Evolutionary conservation across 2,329 filamentous ascomycete species (phyloP).

Genomic region (Zymoseptoria crescenta): DNA sequence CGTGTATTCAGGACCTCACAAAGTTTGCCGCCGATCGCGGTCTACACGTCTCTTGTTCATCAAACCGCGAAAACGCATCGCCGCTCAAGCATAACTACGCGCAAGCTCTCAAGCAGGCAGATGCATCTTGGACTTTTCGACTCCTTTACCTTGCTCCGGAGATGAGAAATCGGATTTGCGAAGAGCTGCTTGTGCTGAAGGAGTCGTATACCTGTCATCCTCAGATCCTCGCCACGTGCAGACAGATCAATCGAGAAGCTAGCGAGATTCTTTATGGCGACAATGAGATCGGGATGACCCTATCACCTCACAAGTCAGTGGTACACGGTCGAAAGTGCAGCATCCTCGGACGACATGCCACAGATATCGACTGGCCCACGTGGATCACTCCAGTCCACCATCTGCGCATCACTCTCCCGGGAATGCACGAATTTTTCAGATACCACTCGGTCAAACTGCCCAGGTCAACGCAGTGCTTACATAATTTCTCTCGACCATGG

Average conservation of each 20-base stretch:
- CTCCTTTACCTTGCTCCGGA: no score
- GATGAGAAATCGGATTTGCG: slow-evolving; percentile 1
- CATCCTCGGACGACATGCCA: neutral
- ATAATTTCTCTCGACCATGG: no score
- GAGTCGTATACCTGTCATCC: slow-evolving; percentile 30
- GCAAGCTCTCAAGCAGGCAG: slow-evolving; percentile 6
- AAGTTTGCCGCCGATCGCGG: slow-evolving; percentile 6
- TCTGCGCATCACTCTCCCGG: neutral
- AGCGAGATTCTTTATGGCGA: slow-evolving; percentile 37
- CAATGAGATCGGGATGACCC: neutral
- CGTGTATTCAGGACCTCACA: neutral
- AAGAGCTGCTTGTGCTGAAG: slow-evolving; percentile 4
- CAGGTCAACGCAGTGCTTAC: no score
- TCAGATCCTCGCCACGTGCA: slow-evolving; percentile 34
- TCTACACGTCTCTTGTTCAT: neutral
- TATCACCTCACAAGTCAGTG: neutral
- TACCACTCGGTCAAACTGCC: no score
- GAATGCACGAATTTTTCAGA: neutral
- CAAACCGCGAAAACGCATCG: neutral
- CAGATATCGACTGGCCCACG: neutral
- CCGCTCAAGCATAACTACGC: slow-evolving; percentile 5
- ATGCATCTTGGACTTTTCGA: slow-evolving; percentile 2
- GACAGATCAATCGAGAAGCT: slow-evolving; percentile 34
- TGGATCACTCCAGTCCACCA: neutral
- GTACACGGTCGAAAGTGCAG: neutral